A percentile compares a stretch with the other conserved stretches of the same genome.
Evolutionary conservation across 148 eudicot species (phyloP).

Genomic region (Selenicereus undatus): DNA sequence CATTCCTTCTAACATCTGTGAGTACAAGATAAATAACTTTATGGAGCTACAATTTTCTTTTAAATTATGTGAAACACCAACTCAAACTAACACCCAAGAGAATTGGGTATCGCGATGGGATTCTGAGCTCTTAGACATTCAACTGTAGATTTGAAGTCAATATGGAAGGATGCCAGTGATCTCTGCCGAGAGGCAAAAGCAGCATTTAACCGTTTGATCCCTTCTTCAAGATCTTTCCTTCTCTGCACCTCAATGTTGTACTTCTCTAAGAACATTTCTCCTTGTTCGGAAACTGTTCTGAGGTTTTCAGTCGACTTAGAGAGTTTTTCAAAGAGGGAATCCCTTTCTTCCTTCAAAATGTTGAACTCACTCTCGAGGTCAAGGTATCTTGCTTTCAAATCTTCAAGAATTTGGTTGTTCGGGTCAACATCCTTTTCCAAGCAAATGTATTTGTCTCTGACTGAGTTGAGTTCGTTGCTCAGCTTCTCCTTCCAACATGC

Average conservation of each 20-base stretch:
- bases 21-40: neutral
- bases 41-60: neutral
- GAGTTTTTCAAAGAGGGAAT: slow-evolving; percentile 42
- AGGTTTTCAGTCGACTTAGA: slow-evolving; percentile 47
- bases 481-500: slow-evolving; percentile 63
- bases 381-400: slow-evolving; percentile 44
- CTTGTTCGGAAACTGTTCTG: slow-evolving; percentile 39
- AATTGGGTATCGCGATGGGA: slow-evolving; percentile 45
- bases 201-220: slow-evolving; percentile 54
- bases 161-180: slow-evolving; percentile 57
- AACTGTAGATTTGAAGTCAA: slow-evolving; percentile 56
- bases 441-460: slow-evolving; percentile 50
- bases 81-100: slow-evolving; percentile 50
- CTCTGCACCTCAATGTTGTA: slow-evolving; percentile 54
- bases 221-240: slow-evolving; percentile 66
- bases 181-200: slow-evolving; percentile 59
- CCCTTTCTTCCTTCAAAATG: slow-evolving; percentile 61
- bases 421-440: slow-evolving; percentile 45
- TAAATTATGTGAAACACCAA: neutral
- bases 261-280: slow-evolving; percentile 49
- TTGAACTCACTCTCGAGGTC: slow-evolving; percentile 60
- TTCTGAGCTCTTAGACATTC: slow-evolving; percentile 42
- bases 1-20: neutral
- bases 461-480: slow-evolving; percentile 46
- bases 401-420: slow-evolving; percentile 50